phyloP scores from a whole-genome alignment of 352 stramenopile species.

The Globisporangium parvum region DNA sequence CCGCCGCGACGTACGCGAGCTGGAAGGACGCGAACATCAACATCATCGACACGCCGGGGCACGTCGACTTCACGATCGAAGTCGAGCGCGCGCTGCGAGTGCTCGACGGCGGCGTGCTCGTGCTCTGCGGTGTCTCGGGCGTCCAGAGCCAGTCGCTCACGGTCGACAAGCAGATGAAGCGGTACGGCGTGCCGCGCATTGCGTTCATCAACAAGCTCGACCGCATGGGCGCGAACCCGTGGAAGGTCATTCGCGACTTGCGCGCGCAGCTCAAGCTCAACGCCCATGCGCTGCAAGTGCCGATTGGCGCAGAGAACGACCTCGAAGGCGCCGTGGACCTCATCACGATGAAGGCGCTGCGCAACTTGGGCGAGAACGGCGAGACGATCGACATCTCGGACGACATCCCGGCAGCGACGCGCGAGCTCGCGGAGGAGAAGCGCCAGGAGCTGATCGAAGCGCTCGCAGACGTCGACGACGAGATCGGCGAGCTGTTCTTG shows the following conservation, averaged over 20 bases:
- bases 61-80: constrained; percentile 99
- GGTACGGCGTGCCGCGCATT: constrained; percentile 97
- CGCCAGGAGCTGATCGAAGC: constrained; percentile 91
- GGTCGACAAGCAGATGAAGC: constrained; percentile 99
- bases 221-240: constrained; percentile 95
- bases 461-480: constrained; percentile 97
- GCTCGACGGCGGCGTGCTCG: constrained; percentile 95
- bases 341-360: constrained; percentile 86
- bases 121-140: constrained; percentile 88
- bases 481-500: constrained; percentile 98
- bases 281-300: constrained; percentile 94
- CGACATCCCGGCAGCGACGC: constrained; percentile 87
- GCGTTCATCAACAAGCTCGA: constrained; percentile 99
- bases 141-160: constrained; percentile 99
- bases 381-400: constrained; percentile 83
- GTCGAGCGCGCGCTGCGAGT: constrained; percentile 96
- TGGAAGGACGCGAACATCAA: constrained; percentile 98
- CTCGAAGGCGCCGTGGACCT: constrained; percentile 97
- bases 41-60: constrained; percentile 99
- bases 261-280: constrained; percentile 96
- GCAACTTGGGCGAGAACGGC: constrained; percentile 90
- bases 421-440: constrained; percentile 86
- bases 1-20: constrained; percentile 95
- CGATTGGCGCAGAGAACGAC: constrained; percentile 94
- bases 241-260: constrained; percentile 93